A percentile compares a stretch with the other conserved stretches of the same genome.
These are phyloP conservation scores for Solanum piurae DNA, from an alignment of 257 asterid species.

Conservation along the genomic window DNA sequence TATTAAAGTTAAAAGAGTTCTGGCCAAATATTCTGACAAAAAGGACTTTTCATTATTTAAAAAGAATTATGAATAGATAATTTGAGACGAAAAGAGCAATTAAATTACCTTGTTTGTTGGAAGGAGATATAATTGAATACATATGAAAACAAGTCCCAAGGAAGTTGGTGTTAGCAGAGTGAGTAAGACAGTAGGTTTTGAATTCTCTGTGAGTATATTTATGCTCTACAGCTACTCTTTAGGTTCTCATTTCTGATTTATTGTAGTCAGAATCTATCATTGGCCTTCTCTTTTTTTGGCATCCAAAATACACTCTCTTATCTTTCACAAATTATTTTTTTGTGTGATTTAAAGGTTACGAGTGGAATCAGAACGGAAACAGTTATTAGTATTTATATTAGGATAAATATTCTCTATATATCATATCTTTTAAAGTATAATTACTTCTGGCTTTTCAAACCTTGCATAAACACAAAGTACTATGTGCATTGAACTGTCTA, in stretches of 20 bases:
- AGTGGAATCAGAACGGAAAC: accelerated
- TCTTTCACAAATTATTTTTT: too few species aligned
- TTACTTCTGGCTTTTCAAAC: too few species aligned
- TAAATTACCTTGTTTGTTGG: neutral
- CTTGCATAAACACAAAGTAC: neutral
- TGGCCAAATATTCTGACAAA: too few species aligned
- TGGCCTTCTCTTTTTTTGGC: neutral
- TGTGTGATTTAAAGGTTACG: neutral
- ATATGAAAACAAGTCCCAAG: neutral
- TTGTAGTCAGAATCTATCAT: neutral
- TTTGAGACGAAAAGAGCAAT: too few species aligned
- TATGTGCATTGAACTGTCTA: neutral
- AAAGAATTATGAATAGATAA: too few species aligned
- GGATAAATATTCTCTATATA: too few species aligned
- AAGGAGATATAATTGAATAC: neutral
- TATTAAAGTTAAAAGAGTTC: too few species aligned
- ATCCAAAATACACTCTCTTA: neutral
- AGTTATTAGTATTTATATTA: too few species aligned
- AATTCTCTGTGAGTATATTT: neutral
- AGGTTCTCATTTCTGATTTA: neutral
- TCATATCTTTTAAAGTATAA: neutral
- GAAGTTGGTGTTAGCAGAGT: neutral
- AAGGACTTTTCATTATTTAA: too few species aligned
- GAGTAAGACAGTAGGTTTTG: neutral
- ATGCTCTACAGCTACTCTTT: neutral